Percentiles rank a stretch among this genome's conserved stretches.
These are phyloP conservation scores for Toxicodendron radicans DNA, from an alignment of 345 rosid genomes.

Conservation along the genomic window DNA sequence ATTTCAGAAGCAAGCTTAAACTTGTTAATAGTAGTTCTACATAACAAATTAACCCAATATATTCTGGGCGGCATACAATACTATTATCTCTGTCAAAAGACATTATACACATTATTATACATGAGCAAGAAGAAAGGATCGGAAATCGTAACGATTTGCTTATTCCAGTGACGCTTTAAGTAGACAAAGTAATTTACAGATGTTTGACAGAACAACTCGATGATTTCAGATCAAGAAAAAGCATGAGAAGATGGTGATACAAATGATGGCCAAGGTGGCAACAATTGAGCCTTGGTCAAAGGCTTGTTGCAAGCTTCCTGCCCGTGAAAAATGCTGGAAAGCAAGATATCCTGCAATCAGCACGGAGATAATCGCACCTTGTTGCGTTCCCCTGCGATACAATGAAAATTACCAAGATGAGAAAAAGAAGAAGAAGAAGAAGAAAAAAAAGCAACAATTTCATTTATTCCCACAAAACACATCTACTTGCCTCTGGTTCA, in stretches of 20 bases:
- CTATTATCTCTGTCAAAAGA: not conserved
- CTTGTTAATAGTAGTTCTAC: not conserved
- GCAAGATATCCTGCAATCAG: conserved; percentile 68
- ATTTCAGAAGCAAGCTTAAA: not conserved
- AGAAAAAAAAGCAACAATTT: conserved; percentile 11
- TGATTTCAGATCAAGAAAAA: conserved; percentile 43
- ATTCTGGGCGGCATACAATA: not conserved
- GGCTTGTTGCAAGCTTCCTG: conserved; percentile 61
- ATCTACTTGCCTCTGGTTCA: conserved; percentile 55
- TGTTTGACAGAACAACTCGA: not conserved
- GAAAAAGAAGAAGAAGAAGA: conserved; percentile 4
- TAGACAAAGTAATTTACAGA: conserved; percentile 31
- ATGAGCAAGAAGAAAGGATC: conserved; percentile 8
- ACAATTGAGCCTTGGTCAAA: conserved; percentile 79
- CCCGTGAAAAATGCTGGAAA: conserved; percentile 84
- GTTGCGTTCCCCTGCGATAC: conserved; percentile 66
- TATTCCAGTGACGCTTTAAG: conserved; percentile 24
- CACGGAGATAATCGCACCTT: conserved; percentile 62
- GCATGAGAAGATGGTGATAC: conserved; percentile 48
- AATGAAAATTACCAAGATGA: not conserved
- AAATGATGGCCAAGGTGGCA: conserved; percentile 67
- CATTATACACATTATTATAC: not conserved
- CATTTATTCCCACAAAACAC: conserved; percentile 4
- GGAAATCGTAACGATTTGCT: conserved; percentile 17
- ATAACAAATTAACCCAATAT: not conserved